phyloP scores from a whole-genome alignment of 139 green algal genomes.

The Volvox reticuliferus region DNA sequence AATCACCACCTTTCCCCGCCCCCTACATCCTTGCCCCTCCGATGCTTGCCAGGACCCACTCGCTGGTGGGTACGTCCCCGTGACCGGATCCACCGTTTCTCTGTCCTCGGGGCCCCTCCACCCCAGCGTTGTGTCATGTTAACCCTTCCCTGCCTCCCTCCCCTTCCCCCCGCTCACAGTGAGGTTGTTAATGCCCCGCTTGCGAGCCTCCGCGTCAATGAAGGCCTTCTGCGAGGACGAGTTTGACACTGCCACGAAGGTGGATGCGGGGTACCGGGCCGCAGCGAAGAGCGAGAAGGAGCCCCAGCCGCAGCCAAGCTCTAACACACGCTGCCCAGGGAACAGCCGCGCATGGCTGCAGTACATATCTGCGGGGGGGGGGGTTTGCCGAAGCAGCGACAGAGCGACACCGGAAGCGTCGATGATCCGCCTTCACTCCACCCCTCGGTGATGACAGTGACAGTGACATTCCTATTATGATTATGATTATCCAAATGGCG shows the following conservation, averaged over 20 bases:
- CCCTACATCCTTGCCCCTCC: neutral
- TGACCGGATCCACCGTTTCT: neutral
- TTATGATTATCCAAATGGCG: too few relatives aligned
- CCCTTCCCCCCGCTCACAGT: slow-evolving; percentile 38
- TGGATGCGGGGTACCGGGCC: slow-evolving; percentile 54
- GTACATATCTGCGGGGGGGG: slow-evolving; percentile 64
- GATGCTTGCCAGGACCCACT: neutral
- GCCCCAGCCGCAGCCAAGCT: slow-evolving; percentile 98
- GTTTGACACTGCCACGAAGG: slow-evolving; percentile 92
- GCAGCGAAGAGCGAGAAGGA: slow-evolving; percentile 91
- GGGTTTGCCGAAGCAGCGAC: too few relatives aligned
- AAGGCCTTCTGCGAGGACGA: slow-evolving; percentile 86
- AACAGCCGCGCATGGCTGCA: slow-evolving; percentile 84
- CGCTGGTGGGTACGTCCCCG: neutral
- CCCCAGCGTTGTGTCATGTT: too few relatives aligned
- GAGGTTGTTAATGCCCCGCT: slow-evolving; percentile 88
- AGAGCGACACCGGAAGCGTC: too few relatives aligned
- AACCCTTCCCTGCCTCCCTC: too few relatives aligned
- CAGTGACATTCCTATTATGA: too few relatives aligned
- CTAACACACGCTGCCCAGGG: slow-evolving; percentile 89
- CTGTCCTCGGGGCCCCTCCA: too few relatives aligned
- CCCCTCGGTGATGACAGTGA: too few relatives aligned
- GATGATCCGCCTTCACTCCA: too few relatives aligned
- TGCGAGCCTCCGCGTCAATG: slow-evolving; percentile 75
- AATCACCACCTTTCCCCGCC: too few relatives aligned